These are phyloP conservation scores for Mycena galopus DNA, from an alignment of 768 basidiomycete species.

Conservation along the genomic window DNA sequence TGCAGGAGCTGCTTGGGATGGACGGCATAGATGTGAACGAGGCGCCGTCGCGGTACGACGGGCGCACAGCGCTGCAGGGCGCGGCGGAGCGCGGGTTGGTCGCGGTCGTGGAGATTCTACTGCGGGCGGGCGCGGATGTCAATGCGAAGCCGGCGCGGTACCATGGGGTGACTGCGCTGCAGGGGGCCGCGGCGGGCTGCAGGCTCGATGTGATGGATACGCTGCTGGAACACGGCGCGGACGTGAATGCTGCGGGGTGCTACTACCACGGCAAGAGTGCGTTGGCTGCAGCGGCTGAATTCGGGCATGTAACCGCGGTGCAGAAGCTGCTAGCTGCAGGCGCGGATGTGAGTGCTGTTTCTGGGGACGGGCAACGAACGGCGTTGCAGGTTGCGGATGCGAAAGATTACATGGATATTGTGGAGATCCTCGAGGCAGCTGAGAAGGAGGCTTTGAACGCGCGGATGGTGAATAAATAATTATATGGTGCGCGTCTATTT, in stretches of 20 bases:
- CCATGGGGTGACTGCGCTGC: constrained; percentile 29
- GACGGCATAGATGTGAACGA: constrained; percentile 27
- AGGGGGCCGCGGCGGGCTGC: constrained; percentile 7
- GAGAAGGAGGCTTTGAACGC: background rate
- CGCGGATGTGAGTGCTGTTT: constrained; percentile 23
- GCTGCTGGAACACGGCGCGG: constrained; percentile 28
- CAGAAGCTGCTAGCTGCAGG: constrained; percentile 28
- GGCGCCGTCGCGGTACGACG: constrained; percentile 19
- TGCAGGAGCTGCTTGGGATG: constrained; percentile 18
- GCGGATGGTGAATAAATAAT: background rate
- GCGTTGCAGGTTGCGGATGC: constrained; percentile 27
- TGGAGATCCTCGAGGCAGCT: constrained; percentile 28
- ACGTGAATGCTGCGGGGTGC: constrained; percentile 31
- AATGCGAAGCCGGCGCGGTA: constrained; percentile 25
- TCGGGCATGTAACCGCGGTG: constrained; percentile 2
- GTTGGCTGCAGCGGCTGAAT: constrained; percentile 16
- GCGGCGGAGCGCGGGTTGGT: constrained; percentile 18
- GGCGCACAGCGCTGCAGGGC: constrained; percentile 31
- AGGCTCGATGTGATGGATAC: constrained; percentile 18
- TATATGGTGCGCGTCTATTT: background rate
- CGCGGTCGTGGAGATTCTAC: constrained; percentile 6
- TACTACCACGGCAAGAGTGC: constrained; percentile 29
- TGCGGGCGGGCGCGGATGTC: constrained; percentile 17
- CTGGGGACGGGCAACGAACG: constrained; percentile 24
- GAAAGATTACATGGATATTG: constrained; percentile 21